Conservation (phyloP, 768 basidiomycete species). For the Panellus pusillus region DNA sequence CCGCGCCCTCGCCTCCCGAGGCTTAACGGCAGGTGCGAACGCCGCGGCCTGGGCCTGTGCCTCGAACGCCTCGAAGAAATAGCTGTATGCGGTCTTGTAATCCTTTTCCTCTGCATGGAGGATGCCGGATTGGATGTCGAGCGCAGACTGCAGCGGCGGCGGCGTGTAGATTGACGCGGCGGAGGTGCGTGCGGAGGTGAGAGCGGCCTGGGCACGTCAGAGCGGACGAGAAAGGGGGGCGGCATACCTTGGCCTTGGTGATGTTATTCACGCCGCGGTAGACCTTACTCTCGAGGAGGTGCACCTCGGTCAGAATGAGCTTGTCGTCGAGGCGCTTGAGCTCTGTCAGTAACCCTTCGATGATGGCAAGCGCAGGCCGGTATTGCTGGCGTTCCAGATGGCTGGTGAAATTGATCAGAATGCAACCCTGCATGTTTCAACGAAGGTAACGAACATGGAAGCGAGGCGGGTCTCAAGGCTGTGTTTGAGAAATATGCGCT, state of each 20-base stretch:
- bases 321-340: slow-evolving; percentile 95
- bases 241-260: slow-evolving; percentile 79
- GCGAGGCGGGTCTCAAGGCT: slow-evolving; percentile 88
- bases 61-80: slow-evolving; percentile 97
- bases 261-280: slow-evolving; percentile 89
- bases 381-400: slow-evolving; percentile 76
- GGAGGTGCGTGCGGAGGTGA: slow-evolving; percentile 89
- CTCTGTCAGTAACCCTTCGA: slow-evolving; percentile 87
- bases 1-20: slow-evolving; percentile 7
- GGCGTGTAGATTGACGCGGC: slow-evolving; percentile 85
- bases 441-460: slow-evolving; percentile 48
- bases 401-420: slow-evolving; percentile 31
- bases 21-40: slow-evolving; percentile 9
- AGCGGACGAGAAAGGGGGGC: slow-evolving; percentile 22
- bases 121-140: slow-evolving; percentile 63
- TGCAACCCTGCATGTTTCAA: no score
- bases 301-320: slow-evolving; percentile 96
- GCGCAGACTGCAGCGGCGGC: slow-evolving; percentile 40
- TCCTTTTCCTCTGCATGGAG: slow-evolving; percentile 97
- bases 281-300: slow-evolving; percentile 88
- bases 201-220: slow-evolving; percentile 56
- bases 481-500: slow-evolving; percentile 94
- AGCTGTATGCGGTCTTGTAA: slow-evolving; percentile 95
- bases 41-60: slow-evolving; percentile 21
- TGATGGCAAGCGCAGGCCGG: slow-evolving; percentile 76